Conservation (phyloP, 176 grass and related monocot species). For the Oryza meridionalis region DNA sequence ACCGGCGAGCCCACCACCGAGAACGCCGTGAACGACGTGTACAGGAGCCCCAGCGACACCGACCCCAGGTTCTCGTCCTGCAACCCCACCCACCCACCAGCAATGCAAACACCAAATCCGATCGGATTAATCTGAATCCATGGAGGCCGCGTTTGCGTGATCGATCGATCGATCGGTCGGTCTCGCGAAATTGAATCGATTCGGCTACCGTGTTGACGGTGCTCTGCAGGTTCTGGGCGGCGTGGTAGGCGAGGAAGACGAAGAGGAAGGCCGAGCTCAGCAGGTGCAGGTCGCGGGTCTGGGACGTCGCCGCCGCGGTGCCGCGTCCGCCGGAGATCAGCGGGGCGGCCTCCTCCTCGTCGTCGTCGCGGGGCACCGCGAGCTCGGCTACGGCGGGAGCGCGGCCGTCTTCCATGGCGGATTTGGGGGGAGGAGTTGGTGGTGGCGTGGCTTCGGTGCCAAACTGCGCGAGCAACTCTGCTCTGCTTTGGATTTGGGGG, state of each 20-base stretch:
- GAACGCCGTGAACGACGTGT: constrained; percentile 90
- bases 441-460: neutral
- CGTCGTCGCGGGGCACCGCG: constrained; percentile 23
- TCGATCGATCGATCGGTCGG: neutral
- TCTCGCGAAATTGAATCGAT: neutral
- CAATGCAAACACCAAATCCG: neutral
- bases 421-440: neutral
- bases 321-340: constrained; percentile 26
- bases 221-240: constrained; percentile 95
- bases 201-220: constrained; percentile 80
- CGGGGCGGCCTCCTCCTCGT: constrained; percentile 40
- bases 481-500: neutral
- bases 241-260: constrained; percentile 96
- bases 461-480: neutral
- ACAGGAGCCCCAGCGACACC: constrained; percentile 77
- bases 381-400: neutral
- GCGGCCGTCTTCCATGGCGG: constrained; percentile 22
- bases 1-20: constrained; percentile 69
- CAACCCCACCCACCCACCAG: neutral
- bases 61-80: constrained; percentile 86
- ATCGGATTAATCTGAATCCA: neutral
- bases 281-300: constrained; percentile 63
- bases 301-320: neutral
- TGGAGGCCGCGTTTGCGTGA: neutral
- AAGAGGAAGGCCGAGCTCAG: constrained; percentile 90